Evolutionary conservation across 805 yeast genomes (phyloP), one percentile per base, ranked within the genome.

Genomic region (Metschnikowia bowlesiae): DNA sequence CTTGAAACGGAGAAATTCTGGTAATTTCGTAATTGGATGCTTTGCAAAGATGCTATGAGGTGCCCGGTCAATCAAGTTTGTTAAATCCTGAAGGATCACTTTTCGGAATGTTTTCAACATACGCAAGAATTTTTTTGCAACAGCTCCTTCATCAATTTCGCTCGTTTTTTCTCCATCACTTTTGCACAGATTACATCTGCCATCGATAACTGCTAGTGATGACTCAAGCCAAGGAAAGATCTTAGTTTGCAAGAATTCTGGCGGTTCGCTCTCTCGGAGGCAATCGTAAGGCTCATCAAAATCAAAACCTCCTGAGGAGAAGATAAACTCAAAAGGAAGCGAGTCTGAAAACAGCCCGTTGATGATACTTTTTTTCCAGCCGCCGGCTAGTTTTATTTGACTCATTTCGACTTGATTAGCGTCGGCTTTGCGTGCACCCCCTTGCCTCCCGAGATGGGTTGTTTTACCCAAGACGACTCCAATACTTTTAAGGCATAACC

Each of bases 141-240:
- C 14, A 6, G 8, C 28, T 30, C 31, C 44, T 14, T 30, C 8
- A 9, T 16, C 30, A 6, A 14, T 9, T 16, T 41, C 35, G 11
- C 6, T 18, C 31, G 4, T 26, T 7, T 26, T 28, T 8, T 39
- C 22, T 8, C 14, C 16, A 4, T 10, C 38, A 8, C 16, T 10
- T 37, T 37, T 29, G 30, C 10, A 13, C 39, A 4, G 9, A 9
- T 13, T 22, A 26, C 13, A n/a, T 22, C 29, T 22, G 29, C 29
- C 16, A 22, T 37, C 29, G 30, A 37, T 10, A 22, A 10, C 36
- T 41, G 33, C n/a, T 30, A 33, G 9, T 5, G 13, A 18, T 13
- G 38, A 7, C 11, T 46, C 50, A 18, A 50, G 44, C 53, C 49
- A 46, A 13, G 53, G 53, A 16, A 50, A 50, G 9, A 50, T 46